Evolutionary conservation across 345 rosid species (phyloP).

Genomic region (Draba incana): DNA sequence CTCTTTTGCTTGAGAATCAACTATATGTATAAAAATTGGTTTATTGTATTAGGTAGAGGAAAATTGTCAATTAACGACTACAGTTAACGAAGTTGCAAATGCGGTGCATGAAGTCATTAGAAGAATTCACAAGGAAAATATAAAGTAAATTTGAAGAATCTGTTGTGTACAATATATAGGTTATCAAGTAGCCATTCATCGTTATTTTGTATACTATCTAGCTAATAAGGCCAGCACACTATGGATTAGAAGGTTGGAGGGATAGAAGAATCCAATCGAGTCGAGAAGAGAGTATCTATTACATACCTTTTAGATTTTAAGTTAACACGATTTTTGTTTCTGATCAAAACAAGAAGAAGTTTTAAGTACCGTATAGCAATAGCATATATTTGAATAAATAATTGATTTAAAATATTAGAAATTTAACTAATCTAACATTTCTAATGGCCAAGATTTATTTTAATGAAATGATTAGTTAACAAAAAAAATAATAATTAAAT

Average conservation of each 20-base stretch:
- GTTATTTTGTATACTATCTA: neutral
- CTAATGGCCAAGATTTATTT: no score
- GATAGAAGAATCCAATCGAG: neutral
- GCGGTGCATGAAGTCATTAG: conserved; percentile 37
- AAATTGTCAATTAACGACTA: conserved; percentile 23
- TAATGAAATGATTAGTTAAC: no score
- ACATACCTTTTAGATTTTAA: no score
- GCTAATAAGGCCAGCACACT: neutral
- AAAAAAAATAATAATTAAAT: no score
- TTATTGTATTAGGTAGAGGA: conserved; percentile 28
- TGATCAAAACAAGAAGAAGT: no score
- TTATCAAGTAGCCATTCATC: neutral
- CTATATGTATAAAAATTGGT: neutral
- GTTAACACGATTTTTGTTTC: no score
- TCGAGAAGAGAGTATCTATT: no score
- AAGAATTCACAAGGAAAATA: conserved; percentile 24
- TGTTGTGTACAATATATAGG: neutral
- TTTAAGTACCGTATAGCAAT: no score
- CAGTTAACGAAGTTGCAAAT: conserved; percentile 31
- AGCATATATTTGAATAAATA: no score
- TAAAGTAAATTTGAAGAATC: neutral
- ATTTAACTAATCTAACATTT: no score
- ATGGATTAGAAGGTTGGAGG: neutral
- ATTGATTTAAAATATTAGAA: no score
- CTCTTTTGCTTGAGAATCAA: neutral